Evolutionary conservation across 805 yeast genomes (phyloP), one percentile per base, ranked within the genome.

Genomic region (Wickerhamomyces canadensis): DNA sequence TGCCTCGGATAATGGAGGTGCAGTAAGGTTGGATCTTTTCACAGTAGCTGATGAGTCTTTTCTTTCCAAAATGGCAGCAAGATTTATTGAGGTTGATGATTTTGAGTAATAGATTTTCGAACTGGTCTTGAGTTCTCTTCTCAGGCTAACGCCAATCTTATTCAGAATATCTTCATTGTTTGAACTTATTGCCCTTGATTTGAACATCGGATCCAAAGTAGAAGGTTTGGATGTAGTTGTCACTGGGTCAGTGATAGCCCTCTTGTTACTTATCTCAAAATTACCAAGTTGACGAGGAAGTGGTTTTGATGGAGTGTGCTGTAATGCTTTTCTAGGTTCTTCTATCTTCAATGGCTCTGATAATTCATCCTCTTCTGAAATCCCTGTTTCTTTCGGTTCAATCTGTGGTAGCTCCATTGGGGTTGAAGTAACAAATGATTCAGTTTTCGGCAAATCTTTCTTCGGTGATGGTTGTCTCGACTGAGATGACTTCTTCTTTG

Each of bases 101-200:
- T 50, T 54, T 12, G 56, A 52, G 42, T 53, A 53, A 27, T 42
- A 47, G 21, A 52, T 53, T 33, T 42, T 54, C 1, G 57, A 50
- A 9, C 31, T 31, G n/a, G 49, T 40, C 27, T 38, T 48, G 23
- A 38, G 34, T 4, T 40, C 40, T 33, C 49, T 40, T 10, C 23
- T 37, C 31, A 50, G 18, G n/a, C 42, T 46, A 12, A 53, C 47
- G 17, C 58, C 55, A 33, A 51, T 38, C 35, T 44, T 41, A 25
- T 40, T 43, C 13, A 54, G 40, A 6, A 53, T 45, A 19, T 48
- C 48, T 3, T 43, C 51, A 24, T 45, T 46, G 28, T 40, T 38
- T 15, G 40, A 34, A 26, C 51, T 47, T 4, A 45, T 37, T 11
- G 38, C 25, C 34, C 50, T 45, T 13, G 23, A 25, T 19, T 46